A percentile compares a stretch with the other conserved stretches of the same genome.
Evolutionary conservation across 2,329 filamentous ascomycete genomes (phyloP).

Genomic region (Aureobasidium uvarum): DNA sequence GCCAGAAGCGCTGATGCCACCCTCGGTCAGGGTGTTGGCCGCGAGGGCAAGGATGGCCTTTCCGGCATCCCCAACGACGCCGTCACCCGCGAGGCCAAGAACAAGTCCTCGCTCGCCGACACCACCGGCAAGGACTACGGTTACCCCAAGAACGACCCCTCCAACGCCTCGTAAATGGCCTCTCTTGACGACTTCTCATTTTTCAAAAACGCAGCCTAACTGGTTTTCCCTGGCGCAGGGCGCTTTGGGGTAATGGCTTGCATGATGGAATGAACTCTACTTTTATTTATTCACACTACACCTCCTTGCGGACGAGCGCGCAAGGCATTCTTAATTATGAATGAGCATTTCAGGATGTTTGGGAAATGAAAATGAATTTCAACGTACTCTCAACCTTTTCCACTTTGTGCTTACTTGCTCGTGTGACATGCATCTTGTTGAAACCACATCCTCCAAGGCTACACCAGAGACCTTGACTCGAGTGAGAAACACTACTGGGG

Average conservation of each 20-base stretch:
- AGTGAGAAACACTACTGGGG: no score
- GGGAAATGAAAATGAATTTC: constrained; percentile 18
- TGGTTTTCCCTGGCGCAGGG: constrained; percentile 13
- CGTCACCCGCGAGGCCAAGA: constrained; percentile 48
- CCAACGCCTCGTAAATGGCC: constrained; percentile 28
- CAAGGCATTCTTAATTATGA: constrained; percentile 16
- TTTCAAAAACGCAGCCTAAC: constrained; percentile 1
- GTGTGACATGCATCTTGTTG: background rate
- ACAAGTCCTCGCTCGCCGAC: constrained; percentile 43
- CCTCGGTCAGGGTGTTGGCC: constrained; percentile 54
- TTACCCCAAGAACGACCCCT: constrained; percentile 46
- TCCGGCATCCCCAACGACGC: constrained; percentile 60
- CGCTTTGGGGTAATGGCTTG: constrained; percentile 13
- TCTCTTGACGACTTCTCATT: constrained; percentile 7
- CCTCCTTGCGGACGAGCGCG: constrained; percentile 21
- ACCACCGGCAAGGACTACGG: constrained; percentile 46
- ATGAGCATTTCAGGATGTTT: constrained; percentile 19
- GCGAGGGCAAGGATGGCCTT: constrained; percentile 60
- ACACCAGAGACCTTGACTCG: no score
- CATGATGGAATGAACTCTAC: constrained; percentile 14
- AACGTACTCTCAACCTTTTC: background rate
- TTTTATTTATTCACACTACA: background rate
- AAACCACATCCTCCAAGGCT: background rate
- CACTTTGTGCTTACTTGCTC: background rate
- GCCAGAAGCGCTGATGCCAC: constrained; percentile 57